Evolutionary conservation across 805 yeast genomes (phyloP).

Genomic region (Metschnikowia borealis): DNA sequence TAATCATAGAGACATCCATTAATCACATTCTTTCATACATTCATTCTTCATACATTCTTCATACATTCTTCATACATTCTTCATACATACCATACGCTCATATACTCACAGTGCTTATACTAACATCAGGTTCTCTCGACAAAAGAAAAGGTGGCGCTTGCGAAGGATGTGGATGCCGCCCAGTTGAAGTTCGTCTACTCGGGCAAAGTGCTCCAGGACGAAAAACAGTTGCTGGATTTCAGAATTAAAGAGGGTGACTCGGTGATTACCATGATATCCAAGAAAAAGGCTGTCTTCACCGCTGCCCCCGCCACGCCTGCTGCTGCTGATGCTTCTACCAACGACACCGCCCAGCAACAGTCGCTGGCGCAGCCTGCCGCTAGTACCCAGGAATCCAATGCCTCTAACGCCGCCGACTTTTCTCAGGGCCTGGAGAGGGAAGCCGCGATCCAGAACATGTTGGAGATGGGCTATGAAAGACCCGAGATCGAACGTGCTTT

Average conservation of each 20-base stretch:
- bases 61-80: too few relatives aligned
- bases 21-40: too few relatives aligned
- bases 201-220: constrained; percentile 85
- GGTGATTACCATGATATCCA: constrained; percentile 85
- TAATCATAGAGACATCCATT: too few relatives aligned
- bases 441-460: constrained; percentile 71
- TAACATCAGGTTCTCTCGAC: constrained; percentile 50
- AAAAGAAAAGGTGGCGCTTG: constrained; percentile 67
- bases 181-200: constrained; percentile 90
- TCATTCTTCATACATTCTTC: too few relatives aligned
- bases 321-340: constrained; percentile 15
- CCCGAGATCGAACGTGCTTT: constrained; percentile 84
- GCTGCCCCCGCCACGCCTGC: constrained; percentile 21
- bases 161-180: constrained; percentile 62
- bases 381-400: background rate
- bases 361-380: background rate
- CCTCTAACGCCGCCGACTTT: constrained; percentile 48
- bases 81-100: too few relatives aligned
- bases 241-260: constrained; percentile 83
- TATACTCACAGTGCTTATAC: background rate
- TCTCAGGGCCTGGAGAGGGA: constrained; percentile 78
- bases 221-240: constrained; percentile 64
- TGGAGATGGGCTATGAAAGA: constrained; percentile 95
- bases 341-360: background rate
- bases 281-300: constrained; percentile 28